Evolutionary conservation across 2,329 filamentous ascomycete genomes (phyloP), one percentile per base, ranked within the genome.

Genomic region (Pseudogymnoascus verrucosus): DNA sequence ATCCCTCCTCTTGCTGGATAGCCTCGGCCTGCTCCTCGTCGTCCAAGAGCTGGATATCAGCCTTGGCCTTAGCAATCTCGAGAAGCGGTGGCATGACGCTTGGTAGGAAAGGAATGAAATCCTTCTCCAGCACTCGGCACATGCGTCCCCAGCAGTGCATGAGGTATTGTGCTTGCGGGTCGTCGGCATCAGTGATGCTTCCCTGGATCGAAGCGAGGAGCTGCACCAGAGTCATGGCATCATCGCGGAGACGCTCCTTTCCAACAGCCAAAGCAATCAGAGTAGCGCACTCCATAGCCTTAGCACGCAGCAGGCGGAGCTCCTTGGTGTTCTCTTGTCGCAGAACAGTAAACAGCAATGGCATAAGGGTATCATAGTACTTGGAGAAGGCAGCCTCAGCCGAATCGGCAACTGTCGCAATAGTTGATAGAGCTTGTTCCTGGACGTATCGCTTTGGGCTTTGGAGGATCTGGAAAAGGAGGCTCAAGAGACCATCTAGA

Each of bases 71-170:
- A 31, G 93, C 95, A 67, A 98, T 84, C 73, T 96, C 89, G 64
- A 97, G 83, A 63, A 99, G 82, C 19, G 95, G 95, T 5, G 93
- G 93, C 87, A 99, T 98, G 67, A 99, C 95, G 60, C 87, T 93
- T 39, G 89, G 87, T 62, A 99, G 82, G 80, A 96, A 99, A 14
- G 93, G 93, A 11, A 98, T 82, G 76, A 99, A 99, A 70, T 97
- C 93, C 59, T 84, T 79, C 19, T 90, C 92, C 67, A 99, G 84
- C 31, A 99, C 93, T 68, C 95, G 89, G 77, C 93, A 98, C 95
- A 99, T 99, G 60, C 95, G 88, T 62, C 95, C 95, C 95, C 95
- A 99, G 79, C 95, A 99, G 81, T 99, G 95, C 78, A 99, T 90
- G 37, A 99, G 83, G 75, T 99, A 99, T 71, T 96, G 93, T 14